These are phyloP conservation scores for Penicillium arizonense DNA, from an alignment of 495 filamentous ascomycete species.

Conservation along the genomic window DNA sequence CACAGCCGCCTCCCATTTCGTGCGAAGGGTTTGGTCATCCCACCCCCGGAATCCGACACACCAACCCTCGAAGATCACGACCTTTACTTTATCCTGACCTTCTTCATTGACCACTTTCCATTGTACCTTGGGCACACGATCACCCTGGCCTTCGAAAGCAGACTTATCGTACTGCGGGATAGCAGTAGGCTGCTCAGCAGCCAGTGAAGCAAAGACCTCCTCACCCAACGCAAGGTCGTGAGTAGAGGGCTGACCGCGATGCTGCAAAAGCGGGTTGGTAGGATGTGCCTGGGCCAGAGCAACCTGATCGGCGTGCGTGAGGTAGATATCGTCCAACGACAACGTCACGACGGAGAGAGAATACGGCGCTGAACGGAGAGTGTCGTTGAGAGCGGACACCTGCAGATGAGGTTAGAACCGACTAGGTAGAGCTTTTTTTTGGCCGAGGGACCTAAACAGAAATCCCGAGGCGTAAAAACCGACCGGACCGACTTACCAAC, in stretches of 20 bases:
- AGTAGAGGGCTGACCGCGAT: slow-evolving; percentile 81
- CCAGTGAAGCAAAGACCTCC: slow-evolving; percentile 61
- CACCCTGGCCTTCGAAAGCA: slow-evolving; percentile 72
- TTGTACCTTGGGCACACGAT: slow-evolving; percentile 58
- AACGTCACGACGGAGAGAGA: slow-evolving; percentile 70
- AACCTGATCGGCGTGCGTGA: slow-evolving; percentile 69
- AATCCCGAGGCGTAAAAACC: slow-evolving; percentile 5
- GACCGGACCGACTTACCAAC: slow-evolving; percentile 50
- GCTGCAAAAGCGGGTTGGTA: slow-evolving; percentile 72
- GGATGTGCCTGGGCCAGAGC: slow-evolving; percentile 60
- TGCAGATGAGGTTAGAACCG: slow-evolving; percentile 17
- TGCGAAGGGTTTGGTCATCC: slow-evolving; percentile 48
- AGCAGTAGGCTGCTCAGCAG: slow-evolving; percentile 47
- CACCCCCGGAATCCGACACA: slow-evolving; percentile 80
- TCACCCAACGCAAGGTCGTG: slow-evolving; percentile 73
- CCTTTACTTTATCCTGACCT: slow-evolving; percentile 47
- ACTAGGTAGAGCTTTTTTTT: background rate
- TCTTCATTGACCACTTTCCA: slow-evolving; percentile 66
- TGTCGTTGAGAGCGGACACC: slow-evolving; percentile 64
- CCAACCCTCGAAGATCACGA: slow-evolving; percentile 90
- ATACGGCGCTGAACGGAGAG: slow-evolving; percentile 65
- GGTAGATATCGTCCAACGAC: slow-evolving; percentile 91
- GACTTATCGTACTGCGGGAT: slow-evolving; percentile 86
- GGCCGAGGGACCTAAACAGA: slow-evolving; percentile 6
- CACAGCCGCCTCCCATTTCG: slow-evolving; percentile 56